Conservation (phyloP, 2,329 filamentous ascomycete genomes). For the Grosmannia huntii region DNA sequence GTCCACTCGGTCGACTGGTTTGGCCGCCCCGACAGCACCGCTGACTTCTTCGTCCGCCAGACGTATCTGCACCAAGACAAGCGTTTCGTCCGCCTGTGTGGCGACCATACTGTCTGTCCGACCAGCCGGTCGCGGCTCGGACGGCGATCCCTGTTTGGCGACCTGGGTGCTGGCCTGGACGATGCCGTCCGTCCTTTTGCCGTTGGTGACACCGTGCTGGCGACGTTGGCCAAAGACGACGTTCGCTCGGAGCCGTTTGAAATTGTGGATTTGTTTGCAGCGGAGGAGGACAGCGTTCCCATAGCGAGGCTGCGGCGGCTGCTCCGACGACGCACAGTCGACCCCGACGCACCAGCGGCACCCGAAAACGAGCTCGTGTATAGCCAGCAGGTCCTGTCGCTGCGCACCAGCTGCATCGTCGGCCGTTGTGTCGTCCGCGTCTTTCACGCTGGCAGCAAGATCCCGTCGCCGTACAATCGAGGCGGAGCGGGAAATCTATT, state of each 20-base stretch:
- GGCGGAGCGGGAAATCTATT: slow-evolving; percentile 55
- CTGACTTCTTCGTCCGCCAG: slow-evolving; percentile 57
- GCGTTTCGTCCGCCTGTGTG: slow-evolving; percentile 46
- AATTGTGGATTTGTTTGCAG: slow-evolving; percentile 26
- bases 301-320: slow-evolving; percentile 38
- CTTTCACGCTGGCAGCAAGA: slow-evolving; percentile 28
- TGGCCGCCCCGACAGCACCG: slow-evolving; percentile 27
- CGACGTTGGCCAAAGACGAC: slow-evolving; percentile 18
- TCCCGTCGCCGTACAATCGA: slow-evolving; percentile 52
- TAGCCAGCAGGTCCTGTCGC: slow-evolving; percentile 28
- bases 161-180: no score
- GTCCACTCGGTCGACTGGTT: slow-evolving; percentile 48
- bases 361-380: slow-evolving; percentile 48
- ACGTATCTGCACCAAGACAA: slow-evolving; percentile 51
- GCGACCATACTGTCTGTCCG: slow-evolving; percentile 41
- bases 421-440: slow-evolving; percentile 47
- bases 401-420: slow-evolving; percentile 29
- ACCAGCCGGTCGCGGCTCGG: slow-evolving; percentile 1
- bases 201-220: slow-evolving; percentile 49
- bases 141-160: not conserved
- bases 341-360: slow-evolving; percentile 17
- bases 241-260: slow-evolving; percentile 47
- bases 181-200: slow-evolving; percentile 12
- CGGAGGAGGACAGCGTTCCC: not conserved
- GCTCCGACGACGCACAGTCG: slow-evolving; percentile 31